phyloP scores from a whole-genome alignment of 2,329 filamentous ascomycete genomes.

The Pestalotiopsis fici region DNA sequence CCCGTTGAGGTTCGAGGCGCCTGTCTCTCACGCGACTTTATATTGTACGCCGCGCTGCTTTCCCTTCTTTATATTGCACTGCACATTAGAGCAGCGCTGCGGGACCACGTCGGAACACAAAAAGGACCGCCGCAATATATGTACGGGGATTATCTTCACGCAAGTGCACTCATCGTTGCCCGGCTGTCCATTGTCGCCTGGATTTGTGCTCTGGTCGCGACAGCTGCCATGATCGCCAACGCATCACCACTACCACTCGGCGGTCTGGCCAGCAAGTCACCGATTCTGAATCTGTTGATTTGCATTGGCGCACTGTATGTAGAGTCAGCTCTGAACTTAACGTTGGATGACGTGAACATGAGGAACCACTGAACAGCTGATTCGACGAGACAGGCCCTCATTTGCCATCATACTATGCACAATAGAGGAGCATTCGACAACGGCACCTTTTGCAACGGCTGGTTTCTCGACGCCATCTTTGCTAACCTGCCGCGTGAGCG shows the following conservation, averaged over 20 bases:
- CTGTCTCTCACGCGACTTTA: slow-evolving; percentile 29
- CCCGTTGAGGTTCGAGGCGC: slow-evolving; percentile 19
- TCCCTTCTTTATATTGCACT: slow-evolving; percentile 28
- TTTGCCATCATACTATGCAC: slow-evolving; percentile 29
- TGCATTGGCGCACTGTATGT: slow-evolving; percentile 30
- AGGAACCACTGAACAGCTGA: no score
- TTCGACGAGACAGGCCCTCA: slow-evolving; percentile 19
- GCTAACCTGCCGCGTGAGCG: slow-evolving; percentile 22
- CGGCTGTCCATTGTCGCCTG: slow-evolving; percentile 29
- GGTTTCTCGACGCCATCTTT: slow-evolving; percentile 24
- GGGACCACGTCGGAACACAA: slow-evolving; percentile 19
- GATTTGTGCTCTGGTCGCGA: slow-evolving; percentile 29
- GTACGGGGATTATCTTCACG: slow-evolving; percentile 29
- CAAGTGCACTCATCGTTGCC: slow-evolving; percentile 28
- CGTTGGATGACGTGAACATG: no score
- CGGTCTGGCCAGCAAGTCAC: slow-evolving; percentile 25
- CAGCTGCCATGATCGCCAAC: slow-evolving; percentile 26
- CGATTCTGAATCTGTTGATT: slow-evolving; percentile 30
- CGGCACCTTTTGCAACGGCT: slow-evolving; percentile 27
- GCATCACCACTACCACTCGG: slow-evolving; percentile 11
- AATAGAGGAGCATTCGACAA: slow-evolving; percentile 26
- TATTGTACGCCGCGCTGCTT: slow-evolving; percentile 27
- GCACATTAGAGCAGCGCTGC: slow-evolving; percentile 28
- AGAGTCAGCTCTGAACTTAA: slow-evolving; percentile 1
- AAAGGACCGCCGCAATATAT: slow-evolving; percentile 26